phyloP scores from a whole-genome alignment of 306 rosid genomes.

The Vigna hirtella region DNA sequence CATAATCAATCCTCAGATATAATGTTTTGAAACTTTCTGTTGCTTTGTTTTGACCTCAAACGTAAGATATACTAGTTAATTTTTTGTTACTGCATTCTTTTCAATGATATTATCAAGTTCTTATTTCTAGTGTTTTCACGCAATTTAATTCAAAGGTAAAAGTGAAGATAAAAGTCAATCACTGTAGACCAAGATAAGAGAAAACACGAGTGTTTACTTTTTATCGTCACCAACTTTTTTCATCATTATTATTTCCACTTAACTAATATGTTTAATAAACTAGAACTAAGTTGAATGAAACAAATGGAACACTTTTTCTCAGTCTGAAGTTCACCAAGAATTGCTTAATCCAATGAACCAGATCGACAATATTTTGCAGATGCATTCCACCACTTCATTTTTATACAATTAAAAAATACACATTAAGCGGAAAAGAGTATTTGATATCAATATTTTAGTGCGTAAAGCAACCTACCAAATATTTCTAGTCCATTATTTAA shows the following conservation, averaged over 20 bases:
- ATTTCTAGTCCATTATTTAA: too few relatives aligned
- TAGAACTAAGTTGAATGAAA: neutral
- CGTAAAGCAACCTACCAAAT: neutral
- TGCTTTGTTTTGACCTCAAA: slow-evolving; percentile 4
- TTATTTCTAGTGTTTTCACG: neutral
- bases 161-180: neutral
- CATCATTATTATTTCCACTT: neutral
- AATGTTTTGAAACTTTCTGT: slow-evolving; percentile 15
- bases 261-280: neutral
- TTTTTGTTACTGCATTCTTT: slow-evolving; percentile 35
- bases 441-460: neutral
- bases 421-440: neutral
- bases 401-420: neutral
- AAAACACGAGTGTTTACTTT: neutral
- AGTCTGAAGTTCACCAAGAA: neutral
- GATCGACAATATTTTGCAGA: neutral
- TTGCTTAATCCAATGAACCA: slow-evolving; percentile 16
- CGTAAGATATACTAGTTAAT: slow-evolving; percentile 31
- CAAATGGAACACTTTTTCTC: neutral
- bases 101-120: slow-evolving; percentile 18
- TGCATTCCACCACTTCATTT: neutral
- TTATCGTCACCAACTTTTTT: neutral
- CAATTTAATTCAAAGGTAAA: neutral
- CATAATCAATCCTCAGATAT: too few relatives aligned
- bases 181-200: neutral